Conservation (phyloP, 805 yeast species). For the Nematodospora valgi region DNA sequence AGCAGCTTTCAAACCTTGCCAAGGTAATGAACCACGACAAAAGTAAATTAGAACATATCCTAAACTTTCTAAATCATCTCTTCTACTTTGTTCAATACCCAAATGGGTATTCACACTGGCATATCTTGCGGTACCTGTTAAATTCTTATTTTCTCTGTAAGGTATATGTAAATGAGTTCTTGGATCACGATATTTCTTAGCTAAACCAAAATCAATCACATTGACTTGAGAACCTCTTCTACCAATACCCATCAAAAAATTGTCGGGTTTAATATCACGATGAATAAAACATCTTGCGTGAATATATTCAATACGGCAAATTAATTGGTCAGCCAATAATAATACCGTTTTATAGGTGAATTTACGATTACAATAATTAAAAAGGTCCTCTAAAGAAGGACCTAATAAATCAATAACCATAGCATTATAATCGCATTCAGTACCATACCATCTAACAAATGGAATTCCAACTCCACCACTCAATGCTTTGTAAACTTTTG, state of each 20-base stretch:
- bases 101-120: constrained; percentile 93
- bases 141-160: constrained; percentile 90
- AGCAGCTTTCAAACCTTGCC: constrained; percentile 98
- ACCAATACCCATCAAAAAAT: constrained; percentile 85
- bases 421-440: constrained; percentile 94
- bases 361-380: constrained; percentile 92
- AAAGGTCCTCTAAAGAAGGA: constrained; percentile 90
- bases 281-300: constrained; percentile 92
- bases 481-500: constrained; percentile 88
- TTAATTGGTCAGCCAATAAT: constrained; percentile 87
- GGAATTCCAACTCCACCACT: constrained; percentile 98
- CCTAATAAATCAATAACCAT: constrained; percentile 96
- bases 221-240: constrained; percentile 93
- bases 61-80: constrained; percentile 93
- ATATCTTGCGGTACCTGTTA: constrained; percentile 97
- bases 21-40: constrained; percentile 92
- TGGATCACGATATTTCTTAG: constrained; percentile 92
- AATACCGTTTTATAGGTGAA: constrained; percentile 92
- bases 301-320: constrained; percentile 90
- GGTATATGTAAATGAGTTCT: constrained; percentile 93
- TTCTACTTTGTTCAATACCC: constrained; percentile 94
- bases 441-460: constrained; percentile 91
- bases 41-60: constrained; percentile 94
- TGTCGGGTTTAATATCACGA: constrained; percentile 81
- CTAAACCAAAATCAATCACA: constrained; percentile 91